Evolutionary conservation across 768 basidiomycete species (phyloP).

Genomic region (Psilocybe cubensis): DNA sequence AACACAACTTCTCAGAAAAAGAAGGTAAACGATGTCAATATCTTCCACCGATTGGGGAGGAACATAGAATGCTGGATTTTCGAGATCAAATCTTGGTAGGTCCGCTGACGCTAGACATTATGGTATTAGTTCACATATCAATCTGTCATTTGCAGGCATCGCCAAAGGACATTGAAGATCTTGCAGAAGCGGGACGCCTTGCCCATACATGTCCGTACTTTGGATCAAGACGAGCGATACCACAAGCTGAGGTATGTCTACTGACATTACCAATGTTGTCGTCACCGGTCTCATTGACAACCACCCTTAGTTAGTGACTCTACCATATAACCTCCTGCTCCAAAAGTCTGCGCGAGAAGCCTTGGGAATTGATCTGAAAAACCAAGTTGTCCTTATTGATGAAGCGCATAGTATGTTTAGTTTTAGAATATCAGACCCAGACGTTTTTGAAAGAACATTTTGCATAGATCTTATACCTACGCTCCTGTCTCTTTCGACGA

Average conservation of each 20-base stretch:
- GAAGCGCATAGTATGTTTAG: conserved; percentile 88
- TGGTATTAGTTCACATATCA: not conserved
- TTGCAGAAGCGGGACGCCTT: conserved; percentile 72
- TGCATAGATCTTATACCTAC: conserved; percentile 83
- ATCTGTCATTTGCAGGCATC: conserved; percentile 60
- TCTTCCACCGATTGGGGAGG: conserved; percentile 73
- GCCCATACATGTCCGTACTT: conserved; percentile 90
- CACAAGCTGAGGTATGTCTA: conserved; percentile 79
- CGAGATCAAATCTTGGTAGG: conserved; percentile 85
- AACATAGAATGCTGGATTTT: conserved; percentile 74
- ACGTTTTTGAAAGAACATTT: not conserved
- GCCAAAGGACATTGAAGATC: conserved; percentile 94
- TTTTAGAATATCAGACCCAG: not conserved
- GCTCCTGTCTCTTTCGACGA: conserved; percentile 83
- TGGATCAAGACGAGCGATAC: conserved; percentile 84
- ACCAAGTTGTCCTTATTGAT: conserved; percentile 90
- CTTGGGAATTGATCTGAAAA: conserved; percentile 81
- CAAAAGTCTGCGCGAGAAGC: conserved; percentile 84
- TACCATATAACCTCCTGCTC: conserved; percentile 93
- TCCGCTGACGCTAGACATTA: conserved; percentile 1
- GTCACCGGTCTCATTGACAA: not conserved
- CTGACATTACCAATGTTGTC: not conserved
- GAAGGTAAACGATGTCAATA: conserved; percentile 74
- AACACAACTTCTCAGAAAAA: conserved; percentile 45
- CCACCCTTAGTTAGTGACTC: conserved; percentile 69